Evolutionary conservation across 2,329 filamentous ascomycete species (phyloP).

Genomic region (Ploettnerulaceae sp.): DNA sequence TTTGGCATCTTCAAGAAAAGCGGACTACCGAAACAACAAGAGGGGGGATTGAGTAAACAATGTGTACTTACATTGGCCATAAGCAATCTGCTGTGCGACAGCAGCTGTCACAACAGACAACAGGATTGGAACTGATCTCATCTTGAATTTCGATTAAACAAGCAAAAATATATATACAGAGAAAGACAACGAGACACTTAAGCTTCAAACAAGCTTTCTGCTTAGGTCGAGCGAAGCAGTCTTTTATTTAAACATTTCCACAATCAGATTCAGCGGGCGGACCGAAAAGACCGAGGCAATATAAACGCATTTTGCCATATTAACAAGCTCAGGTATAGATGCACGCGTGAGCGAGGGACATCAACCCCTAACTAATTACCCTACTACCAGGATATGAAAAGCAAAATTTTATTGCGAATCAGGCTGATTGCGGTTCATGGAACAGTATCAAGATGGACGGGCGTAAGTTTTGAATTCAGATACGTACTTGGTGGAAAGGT

Average conservation of each 20-base stretch:
- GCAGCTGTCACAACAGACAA: slow-evolving; percentile 13
- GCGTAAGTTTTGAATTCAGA: no score
- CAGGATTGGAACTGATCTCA: slow-evolving; percentile 6
- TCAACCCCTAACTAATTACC: no score
- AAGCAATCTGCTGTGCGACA: slow-evolving; percentile 22
- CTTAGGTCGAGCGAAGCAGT: not conserved
- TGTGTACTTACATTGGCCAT: slow-evolving; percentile 27
- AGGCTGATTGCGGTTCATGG: slow-evolving; percentile 5
- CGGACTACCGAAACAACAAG: no score
- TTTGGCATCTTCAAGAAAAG: no score
- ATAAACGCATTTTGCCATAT: slow-evolving; percentile 21
- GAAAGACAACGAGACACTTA: not conserved
- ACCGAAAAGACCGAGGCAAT: slow-evolving; percentile 16
- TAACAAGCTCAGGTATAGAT: slow-evolving; percentile 3
- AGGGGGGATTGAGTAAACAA: no score
- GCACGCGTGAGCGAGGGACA: not conserved
- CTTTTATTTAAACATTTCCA: not conserved
- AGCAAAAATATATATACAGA: not conserved
- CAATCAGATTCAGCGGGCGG: slow-evolving; percentile 4
- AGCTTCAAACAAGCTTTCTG: slow-evolving; percentile 8
- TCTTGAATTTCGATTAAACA: not conserved
- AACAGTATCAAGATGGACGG: no score
- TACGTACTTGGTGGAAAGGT: no score
- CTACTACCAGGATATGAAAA: no score
- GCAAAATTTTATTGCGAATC: no score